Evolutionary conservation across 768 basidiomycete genomes (phyloP).

Genomic region (Termitomyces sp.): DNA sequence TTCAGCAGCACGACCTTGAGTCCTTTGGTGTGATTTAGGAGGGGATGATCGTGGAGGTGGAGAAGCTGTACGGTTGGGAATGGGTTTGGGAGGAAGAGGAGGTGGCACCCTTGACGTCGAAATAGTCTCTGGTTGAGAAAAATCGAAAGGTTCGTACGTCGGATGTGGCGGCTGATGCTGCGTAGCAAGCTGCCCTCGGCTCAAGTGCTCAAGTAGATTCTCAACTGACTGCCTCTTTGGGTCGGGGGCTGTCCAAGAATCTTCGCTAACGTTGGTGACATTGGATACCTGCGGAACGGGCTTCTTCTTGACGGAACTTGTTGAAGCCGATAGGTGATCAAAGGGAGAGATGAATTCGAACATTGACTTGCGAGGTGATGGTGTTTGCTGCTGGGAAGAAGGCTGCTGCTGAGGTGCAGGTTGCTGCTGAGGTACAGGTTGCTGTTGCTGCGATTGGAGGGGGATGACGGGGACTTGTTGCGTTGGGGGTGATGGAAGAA

Average conservation of each 20-base stretch:
- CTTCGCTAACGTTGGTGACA: slow-evolving; percentile 48
- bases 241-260: slow-evolving; percentile 56
- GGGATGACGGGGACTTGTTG: slow-evolving; percentile 33
- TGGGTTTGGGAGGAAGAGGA: slow-evolving; percentile 61
- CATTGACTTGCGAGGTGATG: slow-evolving; percentile 75
- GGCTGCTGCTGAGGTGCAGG: slow-evolving; percentile 23
- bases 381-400: slow-evolving; percentile 41
- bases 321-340: slow-evolving; percentile 64
- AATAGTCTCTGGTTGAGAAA: slow-evolving; percentile 39
- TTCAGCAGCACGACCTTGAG: slow-evolving; percentile 48
- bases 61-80: slow-evolving; percentile 44
- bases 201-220: slow-evolving; percentile 73
- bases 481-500: slow-evolving; percentile 23
- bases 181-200: slow-evolving; percentile 41
- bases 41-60: slow-evolving; percentile 62
- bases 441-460: slow-evolving; percentile 26
- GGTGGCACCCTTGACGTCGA: slow-evolving; percentile 49
- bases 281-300: slow-evolving; percentile 51
- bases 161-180: slow-evolving; percentile 33
- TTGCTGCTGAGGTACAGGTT: slow-evolving; percentile 24
- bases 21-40: slow-evolving; percentile 56
- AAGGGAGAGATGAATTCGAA: slow-evolving; percentile 86
- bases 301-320: slow-evolving; percentile 61
- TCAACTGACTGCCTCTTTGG: slow-evolving; percentile 84
- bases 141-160: slow-evolving; percentile 49